These are phyloP conservation scores for Podospora sp. DNA, from an alignment of 495 filamentous ascomycete genomes.

Conservation along the genomic window DNA sequence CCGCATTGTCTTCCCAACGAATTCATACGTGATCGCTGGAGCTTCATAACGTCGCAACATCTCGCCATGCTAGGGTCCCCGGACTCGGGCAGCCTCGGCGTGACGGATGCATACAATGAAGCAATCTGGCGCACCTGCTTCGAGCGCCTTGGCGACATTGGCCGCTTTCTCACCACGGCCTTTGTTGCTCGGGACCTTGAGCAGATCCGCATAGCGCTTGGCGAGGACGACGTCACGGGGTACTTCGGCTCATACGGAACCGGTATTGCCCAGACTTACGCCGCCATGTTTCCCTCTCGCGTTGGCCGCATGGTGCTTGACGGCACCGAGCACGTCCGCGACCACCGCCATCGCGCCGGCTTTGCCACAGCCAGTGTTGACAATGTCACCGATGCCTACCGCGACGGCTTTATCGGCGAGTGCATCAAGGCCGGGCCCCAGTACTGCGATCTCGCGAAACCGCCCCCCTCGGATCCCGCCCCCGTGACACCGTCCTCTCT, in stretches of 20 bases:
- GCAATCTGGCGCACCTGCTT: constrained; percentile 48
- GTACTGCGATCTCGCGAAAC: constrained; percentile 43
- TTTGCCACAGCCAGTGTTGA: constrained; percentile 52
- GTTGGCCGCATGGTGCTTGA: constrained; percentile 53
- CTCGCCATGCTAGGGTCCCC: constrained; percentile 38
- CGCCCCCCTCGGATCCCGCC: constrained; percentile 39
- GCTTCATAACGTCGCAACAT: constrained; percentile 41
- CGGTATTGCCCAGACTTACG: constrained; percentile 62
- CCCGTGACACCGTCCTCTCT: constrained; percentile 10
- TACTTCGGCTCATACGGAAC: constrained; percentile 75
- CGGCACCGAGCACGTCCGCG: constrained; percentile 53
- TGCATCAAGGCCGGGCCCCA: constrained; percentile 49
- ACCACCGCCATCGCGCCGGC: constrained; percentile 47
- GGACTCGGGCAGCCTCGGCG: constrained; percentile 36
- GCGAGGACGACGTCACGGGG: constrained; percentile 55
- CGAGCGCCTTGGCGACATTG: constrained; percentile 47
- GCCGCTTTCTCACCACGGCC: constrained; percentile 46
- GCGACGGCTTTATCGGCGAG: constrained; percentile 51
- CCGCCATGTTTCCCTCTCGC: constrained; percentile 50
- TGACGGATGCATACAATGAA: constrained; percentile 45
- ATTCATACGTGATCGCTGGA: constrained; percentile 47
- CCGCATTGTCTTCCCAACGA: constrained; percentile 54
- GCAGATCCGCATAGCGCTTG: constrained; percentile 52
- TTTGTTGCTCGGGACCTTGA: constrained; percentile 54
- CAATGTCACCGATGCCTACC: constrained; percentile 51